A percentile compares a stretch with the other conserved stretches of the same genome.
Evolutionary conservation across 371 early-diverging fungal genomes (phyloP).

Genomic region (Mortierella sp.): DNA sequence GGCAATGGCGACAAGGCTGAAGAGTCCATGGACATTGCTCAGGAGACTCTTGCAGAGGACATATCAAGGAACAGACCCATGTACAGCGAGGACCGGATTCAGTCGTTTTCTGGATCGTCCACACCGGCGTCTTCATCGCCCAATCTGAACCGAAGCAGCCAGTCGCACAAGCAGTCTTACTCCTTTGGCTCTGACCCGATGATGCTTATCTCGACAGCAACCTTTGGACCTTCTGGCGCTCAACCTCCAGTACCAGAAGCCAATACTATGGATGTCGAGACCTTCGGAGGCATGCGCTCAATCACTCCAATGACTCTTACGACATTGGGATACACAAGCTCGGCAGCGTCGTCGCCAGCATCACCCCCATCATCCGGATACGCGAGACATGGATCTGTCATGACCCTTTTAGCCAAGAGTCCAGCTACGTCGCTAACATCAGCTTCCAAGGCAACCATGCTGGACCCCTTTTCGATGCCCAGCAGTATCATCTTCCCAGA

Average conservation of each 20-base stretch:
- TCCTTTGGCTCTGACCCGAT: constrained; percentile 22
- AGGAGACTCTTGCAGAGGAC: not conserved
- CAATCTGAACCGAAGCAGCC: not conserved
- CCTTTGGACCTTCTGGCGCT: not conserved
- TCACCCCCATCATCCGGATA: not conserved
- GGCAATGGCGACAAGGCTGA: not conserved
- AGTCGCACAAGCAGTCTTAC: not conserved
- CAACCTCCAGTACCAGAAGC: not conserved
- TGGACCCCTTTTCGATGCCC: constrained; percentile 56
- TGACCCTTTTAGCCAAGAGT: not conserved
- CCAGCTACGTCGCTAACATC: not conserved
- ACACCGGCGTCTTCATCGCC: not conserved
- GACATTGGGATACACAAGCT: constrained; percentile 20
- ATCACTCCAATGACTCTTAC: constrained; percentile 42
- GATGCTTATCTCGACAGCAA: constrained; percentile 24
- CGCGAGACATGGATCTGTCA: not conserved
- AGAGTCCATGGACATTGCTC: not conserved
- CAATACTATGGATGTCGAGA: not conserved
- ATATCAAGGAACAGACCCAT: not conserved
- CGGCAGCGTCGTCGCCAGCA: not conserved
- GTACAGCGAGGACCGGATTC: not conserved
- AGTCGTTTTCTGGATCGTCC: not conserved
- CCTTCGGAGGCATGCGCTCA: not conserved
- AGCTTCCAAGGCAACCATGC: constrained; percentile 31
- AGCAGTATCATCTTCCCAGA: constrained; percentile 51